Conservation (phyloP, 305 asterid genomes). For the Ilex paraguariensis region DNA sequence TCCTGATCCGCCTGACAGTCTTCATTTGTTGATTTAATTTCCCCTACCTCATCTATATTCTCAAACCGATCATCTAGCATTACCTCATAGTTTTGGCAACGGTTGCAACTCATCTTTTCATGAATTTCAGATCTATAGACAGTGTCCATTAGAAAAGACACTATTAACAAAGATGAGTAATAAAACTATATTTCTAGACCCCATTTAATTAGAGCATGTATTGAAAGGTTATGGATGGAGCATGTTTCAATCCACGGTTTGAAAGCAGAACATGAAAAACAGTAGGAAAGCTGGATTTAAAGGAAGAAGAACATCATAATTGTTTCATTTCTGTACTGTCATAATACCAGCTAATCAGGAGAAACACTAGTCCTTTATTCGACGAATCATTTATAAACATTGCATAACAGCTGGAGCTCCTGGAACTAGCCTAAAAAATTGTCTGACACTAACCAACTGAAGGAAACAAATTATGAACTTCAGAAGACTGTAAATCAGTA, state of each 20-base stretch:
- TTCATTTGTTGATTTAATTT: conserved; percentile 23
- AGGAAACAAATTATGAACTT: neutral
- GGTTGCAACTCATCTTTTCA: conserved; percentile 80
- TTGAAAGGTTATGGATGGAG: neutral
- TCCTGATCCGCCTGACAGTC: conserved; percentile 45
- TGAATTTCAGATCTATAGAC: conserved; percentile 83
- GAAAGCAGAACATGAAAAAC: neutral
- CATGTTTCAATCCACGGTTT: neutral
- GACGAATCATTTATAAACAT: too few species aligned
- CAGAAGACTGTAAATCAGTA: neutral
- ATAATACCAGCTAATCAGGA: neutral
- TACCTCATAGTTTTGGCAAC: conserved; percentile 50
- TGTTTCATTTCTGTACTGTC: neutral
- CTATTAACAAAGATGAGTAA: neutral
- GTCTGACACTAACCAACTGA: neutral
- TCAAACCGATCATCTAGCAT: conserved; percentile 21
- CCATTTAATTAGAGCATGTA: neutral
- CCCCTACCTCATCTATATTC: neutral
- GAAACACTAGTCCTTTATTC: neutral
- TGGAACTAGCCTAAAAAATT: neutral
- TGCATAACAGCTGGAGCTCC: neutral
- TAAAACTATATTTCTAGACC: neutral
- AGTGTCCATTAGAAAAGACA: conserved; percentile 13
- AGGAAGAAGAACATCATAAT: neutral
- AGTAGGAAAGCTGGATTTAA: too few species aligned